Base-by-base conservation (phyloP, 2,329 filamentous ascomycete species). In the Fusarium sp. region DNA sequence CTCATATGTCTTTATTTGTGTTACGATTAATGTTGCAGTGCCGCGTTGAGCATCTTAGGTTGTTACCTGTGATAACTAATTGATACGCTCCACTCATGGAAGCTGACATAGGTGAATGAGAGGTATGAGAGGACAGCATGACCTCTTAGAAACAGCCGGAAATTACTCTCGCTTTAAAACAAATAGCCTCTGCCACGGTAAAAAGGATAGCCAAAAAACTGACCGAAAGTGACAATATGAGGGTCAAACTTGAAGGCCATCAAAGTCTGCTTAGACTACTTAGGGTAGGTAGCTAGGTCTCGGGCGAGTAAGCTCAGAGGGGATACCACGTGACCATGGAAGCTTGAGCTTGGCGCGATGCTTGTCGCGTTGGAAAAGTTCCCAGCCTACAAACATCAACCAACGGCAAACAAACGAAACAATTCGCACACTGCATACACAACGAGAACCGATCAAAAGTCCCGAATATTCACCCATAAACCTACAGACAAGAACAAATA, bases 311-410 rank as follows among this genome's bases (percentile, higher is more conserved):
- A 11, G 28, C 22, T 10, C 4, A 26, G n/a, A 36, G 33, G 6
- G 8, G 7, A 7, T 9, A 26, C 70, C 76, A 78, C 76, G 76
- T 78, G 76, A 77, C n/a, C 7, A 1, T 7, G 1, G 24, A 18
- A 38, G 52, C 35, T 62, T 44, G 13, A 75, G 72, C 73, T 78
- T 63, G 59, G 64, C 77, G 77, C 74, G 76, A 72, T 70, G 63
- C 63, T 54, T 63, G 77, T 77, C 77, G 77, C 77, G 77, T 78
- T 63, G 47, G 68, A 78, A 79, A 79, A 79, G 77, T 78, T 78
- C 59, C 68, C 60, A 61, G 52, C 56, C 41, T 47, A 15, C 35
- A 41, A 68, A 54, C 51, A 67, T 47, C 56, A 56, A 51, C 56
- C 31, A 68, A 64, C 57, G 18, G 55, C 48, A 28, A 63, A 33